These are phyloP conservation scores for Pleurotus citrinopileatus DNA, from an alignment of 768 basidiomycete species.

Conservation along the genomic window DNA sequence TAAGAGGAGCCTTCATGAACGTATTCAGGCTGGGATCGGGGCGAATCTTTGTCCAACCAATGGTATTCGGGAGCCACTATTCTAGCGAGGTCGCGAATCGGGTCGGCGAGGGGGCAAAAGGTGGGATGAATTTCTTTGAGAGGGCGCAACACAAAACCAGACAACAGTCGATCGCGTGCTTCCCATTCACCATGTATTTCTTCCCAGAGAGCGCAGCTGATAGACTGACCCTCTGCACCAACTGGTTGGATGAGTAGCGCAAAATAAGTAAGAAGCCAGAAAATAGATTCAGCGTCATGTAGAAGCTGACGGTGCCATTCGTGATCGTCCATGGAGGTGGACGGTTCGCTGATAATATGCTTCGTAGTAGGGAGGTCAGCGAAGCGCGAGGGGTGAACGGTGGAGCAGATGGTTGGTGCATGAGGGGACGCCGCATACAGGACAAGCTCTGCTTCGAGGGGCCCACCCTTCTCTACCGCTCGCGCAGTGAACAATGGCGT, in stretches of 20 bases:
- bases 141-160: background rate
- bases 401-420: background rate
- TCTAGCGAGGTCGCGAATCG: background rate
- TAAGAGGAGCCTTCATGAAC: background rate
- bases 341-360: background rate
- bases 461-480: background rate
- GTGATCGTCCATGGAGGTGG: background rate
- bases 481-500: background rate
- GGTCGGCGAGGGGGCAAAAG: background rate
- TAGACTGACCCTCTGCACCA: background rate
- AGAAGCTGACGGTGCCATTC: background rate
- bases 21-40: background rate
- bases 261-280: background rate
- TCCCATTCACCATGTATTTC: background rate
- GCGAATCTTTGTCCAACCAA: background rate
- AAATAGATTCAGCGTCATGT: background rate
- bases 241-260: background rate
- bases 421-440: background rate
- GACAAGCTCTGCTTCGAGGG: background rate
- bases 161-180: background rate
- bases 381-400: background rate
- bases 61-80: background rate
- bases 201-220: background rate
- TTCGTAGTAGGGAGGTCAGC: background rate
- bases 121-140: background rate